Conservation (phyloP, 1,284 basidiomycete genomes). For the Pisolithus thermaeus region DNA sequence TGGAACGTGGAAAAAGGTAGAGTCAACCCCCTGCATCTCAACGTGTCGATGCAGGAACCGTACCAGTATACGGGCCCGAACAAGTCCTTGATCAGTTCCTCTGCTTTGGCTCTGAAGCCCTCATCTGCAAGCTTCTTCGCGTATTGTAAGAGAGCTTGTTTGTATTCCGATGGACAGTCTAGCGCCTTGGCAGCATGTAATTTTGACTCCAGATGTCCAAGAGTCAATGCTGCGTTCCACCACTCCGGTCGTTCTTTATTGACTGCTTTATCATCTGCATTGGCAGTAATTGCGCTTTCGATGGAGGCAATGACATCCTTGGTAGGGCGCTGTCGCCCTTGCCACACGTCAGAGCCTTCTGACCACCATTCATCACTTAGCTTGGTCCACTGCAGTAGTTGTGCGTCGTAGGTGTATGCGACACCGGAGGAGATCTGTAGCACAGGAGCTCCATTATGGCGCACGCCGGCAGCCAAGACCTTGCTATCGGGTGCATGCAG, state of each 20-base stretch:
- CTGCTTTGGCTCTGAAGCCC: constrained; percentile 77
- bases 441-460: constrained; percentile 74
- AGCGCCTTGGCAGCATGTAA: constrained; percentile 66
- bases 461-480: constrained; percentile 56
- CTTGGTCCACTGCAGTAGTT: constrained; percentile 63
- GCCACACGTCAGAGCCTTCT: constrained; percentile 76
- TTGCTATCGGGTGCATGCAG: constrained; percentile 49
- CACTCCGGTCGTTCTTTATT: constrained; percentile 55
- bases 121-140: constrained; percentile 82
- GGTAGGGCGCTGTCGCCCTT: constrained; percentile 53
- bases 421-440: constrained; percentile 70
- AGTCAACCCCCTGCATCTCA: constrained; percentile 1
- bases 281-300: constrained; percentile 47
- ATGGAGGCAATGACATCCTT: constrained; percentile 43
- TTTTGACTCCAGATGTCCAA: constrained; percentile 81
- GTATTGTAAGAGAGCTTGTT: constrained; percentile 68
- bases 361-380: constrained; percentile 78
- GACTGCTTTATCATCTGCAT: constrained; percentile 33
- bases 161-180: constrained; percentile 81
- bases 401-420: constrained; percentile 71
- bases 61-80: constrained; percentile 85
- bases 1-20: constrained; percentile 25
- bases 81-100: constrained; percentile 83
- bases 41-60: constrained; percentile 20
- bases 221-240: constrained; percentile 74